These are phyloP conservation scores for Aureobasidium lini DNA, from an alignment of 2,329 filamentous ascomycete genomes.

Conservation along the genomic window DNA sequence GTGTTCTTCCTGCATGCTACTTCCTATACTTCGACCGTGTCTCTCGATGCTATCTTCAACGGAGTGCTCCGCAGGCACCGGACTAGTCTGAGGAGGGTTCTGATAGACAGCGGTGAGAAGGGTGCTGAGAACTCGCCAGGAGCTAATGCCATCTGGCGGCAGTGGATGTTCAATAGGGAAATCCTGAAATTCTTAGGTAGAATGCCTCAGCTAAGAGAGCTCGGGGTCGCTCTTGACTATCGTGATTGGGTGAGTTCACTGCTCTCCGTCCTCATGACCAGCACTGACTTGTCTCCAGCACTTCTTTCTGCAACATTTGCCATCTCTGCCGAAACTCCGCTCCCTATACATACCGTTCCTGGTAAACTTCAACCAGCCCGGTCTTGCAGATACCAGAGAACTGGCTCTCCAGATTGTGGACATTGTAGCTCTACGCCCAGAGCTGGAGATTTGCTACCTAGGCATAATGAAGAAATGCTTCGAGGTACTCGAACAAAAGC, in stretches of 20 bases:
- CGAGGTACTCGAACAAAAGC: constrained; percentile 63
- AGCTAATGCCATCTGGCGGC: constrained; percentile 47
- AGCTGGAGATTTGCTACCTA: constrained; percentile 70
- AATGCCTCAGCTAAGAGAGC: constrained; percentile 63
- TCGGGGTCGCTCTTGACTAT: constrained; percentile 66
- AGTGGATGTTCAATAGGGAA: constrained; percentile 65
- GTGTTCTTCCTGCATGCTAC: constrained; percentile 58
- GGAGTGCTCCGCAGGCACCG: constrained; percentile 64
- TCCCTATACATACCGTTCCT: constrained; percentile 65
- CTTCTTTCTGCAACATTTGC: constrained; percentile 68
- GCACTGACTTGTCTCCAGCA: constrained; percentile 45
- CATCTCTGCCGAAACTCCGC: constrained; percentile 60
- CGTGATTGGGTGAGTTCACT: constrained; percentile 64
- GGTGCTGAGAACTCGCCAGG: constrained; percentile 34
- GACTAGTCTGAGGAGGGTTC: constrained; percentile 61
- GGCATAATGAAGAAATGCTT: constrained; percentile 73
- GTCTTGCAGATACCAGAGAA: constrained; percentile 56
- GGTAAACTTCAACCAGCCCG: constrained; percentile 51
- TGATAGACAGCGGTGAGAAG: constrained; percentile 63
- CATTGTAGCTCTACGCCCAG: constrained; percentile 67
- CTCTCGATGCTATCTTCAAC: constrained; percentile 63
- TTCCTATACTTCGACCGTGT: constrained; percentile 51
- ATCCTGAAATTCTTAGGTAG: constrained; percentile 65
- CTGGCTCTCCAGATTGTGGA: constrained; percentile 70
- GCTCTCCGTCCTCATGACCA: neutral